phyloP scores from a whole-genome alignment of 2,329 filamentous ascomycete species.

The Aspergillus puulaauensis region DNA sequence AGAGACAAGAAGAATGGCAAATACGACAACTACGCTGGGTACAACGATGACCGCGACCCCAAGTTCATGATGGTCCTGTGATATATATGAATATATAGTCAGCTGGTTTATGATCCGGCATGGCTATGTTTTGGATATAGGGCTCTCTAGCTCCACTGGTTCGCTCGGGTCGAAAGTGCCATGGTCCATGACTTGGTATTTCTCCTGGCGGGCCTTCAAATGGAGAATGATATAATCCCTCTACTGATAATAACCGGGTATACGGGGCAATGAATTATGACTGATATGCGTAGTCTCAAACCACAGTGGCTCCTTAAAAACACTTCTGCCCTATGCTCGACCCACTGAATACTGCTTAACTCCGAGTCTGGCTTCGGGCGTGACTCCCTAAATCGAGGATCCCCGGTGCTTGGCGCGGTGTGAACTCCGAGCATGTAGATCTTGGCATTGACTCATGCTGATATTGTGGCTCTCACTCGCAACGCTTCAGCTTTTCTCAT shows the following conservation, averaged over 20 bases:
- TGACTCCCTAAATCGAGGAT: not conserved
- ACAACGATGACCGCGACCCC: constrained; percentile 64
- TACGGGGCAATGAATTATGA: not conserved
- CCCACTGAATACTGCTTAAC: not conserved
- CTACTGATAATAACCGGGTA: not conserved
- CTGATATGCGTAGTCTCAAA: too few relatives aligned
- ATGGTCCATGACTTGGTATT: not conserved
- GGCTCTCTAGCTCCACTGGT: not conserved
- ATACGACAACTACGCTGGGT: constrained; percentile 57
- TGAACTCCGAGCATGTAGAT: not conserved
- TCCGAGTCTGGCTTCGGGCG: not conserved
- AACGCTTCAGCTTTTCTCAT: not conserved
- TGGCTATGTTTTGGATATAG: not conserved
- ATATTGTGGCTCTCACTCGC: not conserved
- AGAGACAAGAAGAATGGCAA: constrained; percentile 61
- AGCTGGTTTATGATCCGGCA: constrained; percentile 31
- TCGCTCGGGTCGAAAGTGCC: not conserved
- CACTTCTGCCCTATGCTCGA: too few relatives aligned
- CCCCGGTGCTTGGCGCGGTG: too few relatives aligned
- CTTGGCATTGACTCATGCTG: constrained; percentile 1
- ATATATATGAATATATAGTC: too few relatives aligned
- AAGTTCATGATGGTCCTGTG: constrained; percentile 58
- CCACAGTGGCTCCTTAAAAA: too few relatives aligned
- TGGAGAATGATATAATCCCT: not conserved
- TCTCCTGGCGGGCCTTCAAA: not conserved